phyloP scores from a whole-genome alignment of 192 early-diverging fungal species.

The Blastocladiella britannica region DNA sequence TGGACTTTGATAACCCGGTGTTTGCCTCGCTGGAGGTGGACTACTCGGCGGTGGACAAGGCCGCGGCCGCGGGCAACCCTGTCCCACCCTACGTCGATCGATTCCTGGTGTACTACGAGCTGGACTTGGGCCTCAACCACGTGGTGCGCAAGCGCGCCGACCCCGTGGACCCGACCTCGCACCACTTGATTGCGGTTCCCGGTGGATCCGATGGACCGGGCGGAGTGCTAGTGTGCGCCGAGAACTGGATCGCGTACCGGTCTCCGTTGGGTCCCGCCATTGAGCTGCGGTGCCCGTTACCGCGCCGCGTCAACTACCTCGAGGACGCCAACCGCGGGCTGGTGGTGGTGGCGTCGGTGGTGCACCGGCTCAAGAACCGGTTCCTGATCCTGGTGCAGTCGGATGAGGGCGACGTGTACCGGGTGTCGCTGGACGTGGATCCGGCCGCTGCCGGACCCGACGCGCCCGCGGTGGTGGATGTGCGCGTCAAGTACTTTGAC shows the following conservation, averaged over 20 bases:
- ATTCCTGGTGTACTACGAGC: constrained; percentile 79
- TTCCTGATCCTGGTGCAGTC: constrained; percentile 85
- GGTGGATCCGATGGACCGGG: constrained; percentile 87
- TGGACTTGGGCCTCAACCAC: constrained; percentile 96
- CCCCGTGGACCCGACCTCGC: constrained; percentile 46
- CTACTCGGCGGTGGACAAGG: constrained; percentile 61
- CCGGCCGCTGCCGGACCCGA: too few species aligned
- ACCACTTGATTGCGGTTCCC: constrained; percentile 59
- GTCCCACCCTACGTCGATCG: constrained; percentile 53
- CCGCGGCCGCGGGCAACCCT: constrained; percentile 41
- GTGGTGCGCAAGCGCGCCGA: constrained; percentile 92
- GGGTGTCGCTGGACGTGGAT: constrained; percentile 59
- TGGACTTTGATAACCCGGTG: constrained; percentile 95
- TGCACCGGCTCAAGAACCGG: constrained; percentile 68
- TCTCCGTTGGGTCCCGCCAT: too few species aligned
- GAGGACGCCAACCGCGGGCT: constrained; percentile 42
- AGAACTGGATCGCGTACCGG: constrained; percentile 53
- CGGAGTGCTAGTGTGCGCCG: constrained; percentile 89
- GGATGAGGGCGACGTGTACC: constrained; percentile 78
- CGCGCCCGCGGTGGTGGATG: constrained; percentile 30
- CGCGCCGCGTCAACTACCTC: constrained; percentile 45
- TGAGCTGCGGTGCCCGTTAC: constrained; percentile 53
- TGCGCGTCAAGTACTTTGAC: constrained; percentile 89
- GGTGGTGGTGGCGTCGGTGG: constrained; percentile 61
- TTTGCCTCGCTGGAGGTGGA: constrained; percentile 84